These are phyloP conservation scores for Talaromyces sp. DNA, from an alignment of 2,329 filamentous ascomycete species.

Conservation along the genomic window DNA sequence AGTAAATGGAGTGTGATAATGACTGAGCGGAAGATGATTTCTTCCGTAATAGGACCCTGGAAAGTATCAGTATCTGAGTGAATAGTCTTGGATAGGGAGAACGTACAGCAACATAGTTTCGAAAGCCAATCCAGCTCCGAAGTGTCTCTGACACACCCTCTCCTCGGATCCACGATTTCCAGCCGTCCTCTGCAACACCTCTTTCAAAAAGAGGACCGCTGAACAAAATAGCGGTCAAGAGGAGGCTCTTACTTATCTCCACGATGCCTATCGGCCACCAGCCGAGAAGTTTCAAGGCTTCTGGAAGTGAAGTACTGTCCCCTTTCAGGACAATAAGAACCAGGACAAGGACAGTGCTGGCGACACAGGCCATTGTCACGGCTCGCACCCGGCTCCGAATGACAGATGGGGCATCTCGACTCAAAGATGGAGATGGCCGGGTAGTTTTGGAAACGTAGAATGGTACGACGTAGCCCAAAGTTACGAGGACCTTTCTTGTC, in stretches of 20 bases:
- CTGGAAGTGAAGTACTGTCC: slow-evolving; percentile 49
- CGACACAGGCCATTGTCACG: slow-evolving; percentile 70
- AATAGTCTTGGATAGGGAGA: background rate
- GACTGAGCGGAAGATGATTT: slow-evolving; percentile 86
- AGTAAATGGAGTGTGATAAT: slow-evolving; percentile 79
- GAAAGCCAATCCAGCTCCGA: slow-evolving; percentile 60
- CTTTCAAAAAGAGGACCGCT: slow-evolving; percentile 78
- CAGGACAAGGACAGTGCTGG: slow-evolving; percentile 65
- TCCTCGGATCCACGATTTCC: slow-evolving; percentile 64
- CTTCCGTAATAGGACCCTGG: slow-evolving; percentile 83
- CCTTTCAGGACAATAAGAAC: slow-evolving; percentile 57
- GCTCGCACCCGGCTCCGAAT: slow-evolving; percentile 82
- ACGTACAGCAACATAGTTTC: slow-evolving; percentile 77
- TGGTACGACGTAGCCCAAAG: slow-evolving; percentile 82
- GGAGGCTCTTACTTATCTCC: slow-evolving; percentile 63
- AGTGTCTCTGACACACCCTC: slow-evolving; percentile 10
- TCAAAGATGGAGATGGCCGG: slow-evolving; percentile 72
- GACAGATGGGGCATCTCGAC: slow-evolving; percentile 82
- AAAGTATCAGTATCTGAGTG: slow-evolving; percentile 10
- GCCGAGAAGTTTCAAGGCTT: slow-evolving; percentile 68
- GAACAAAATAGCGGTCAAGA: slow-evolving; percentile 76
- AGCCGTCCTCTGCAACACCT: slow-evolving; percentile 68
- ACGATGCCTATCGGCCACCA: slow-evolving; percentile 70
- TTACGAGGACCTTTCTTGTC: slow-evolving; percentile 65
- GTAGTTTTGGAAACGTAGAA: slow-evolving; percentile 82